Percentiles rank a stretch among this genome's conserved stretches.
Evolutionary conservation across 192 early-diverging fungal genomes (phyloP).

Genomic region (Umbelopsis ramanniana): DNA sequence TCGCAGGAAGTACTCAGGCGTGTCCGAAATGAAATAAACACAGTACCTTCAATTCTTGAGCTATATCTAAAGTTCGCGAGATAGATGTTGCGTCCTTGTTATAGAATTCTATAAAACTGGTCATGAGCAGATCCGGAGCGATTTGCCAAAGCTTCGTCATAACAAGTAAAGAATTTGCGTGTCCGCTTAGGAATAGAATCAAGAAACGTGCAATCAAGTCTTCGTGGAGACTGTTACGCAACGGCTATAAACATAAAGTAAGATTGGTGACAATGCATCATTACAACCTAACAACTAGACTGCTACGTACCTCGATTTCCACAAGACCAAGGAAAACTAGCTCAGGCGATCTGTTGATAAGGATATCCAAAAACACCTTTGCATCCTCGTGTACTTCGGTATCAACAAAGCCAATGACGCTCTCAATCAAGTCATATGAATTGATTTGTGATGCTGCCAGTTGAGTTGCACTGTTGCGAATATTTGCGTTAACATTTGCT

Average conservation of each 20-base stretch:
- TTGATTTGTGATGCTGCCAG: slow-evolving; percentile 65
- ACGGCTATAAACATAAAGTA: background rate
- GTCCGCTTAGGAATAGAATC: slow-evolving; percentile 65
- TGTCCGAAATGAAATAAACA: too few relatives aligned
- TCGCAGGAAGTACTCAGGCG: background rate
- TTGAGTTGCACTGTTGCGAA: slow-evolving; percentile 51
- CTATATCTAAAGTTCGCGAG: slow-evolving; percentile 73
- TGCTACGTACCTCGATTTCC: slow-evolving; percentile 57
- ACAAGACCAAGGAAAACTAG: slow-evolving; percentile 74
- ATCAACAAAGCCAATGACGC: slow-evolving; percentile 60
- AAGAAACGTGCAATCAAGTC: slow-evolving; percentile 67
- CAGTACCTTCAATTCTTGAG: slow-evolving; percentile 78
- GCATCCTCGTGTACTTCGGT: slow-evolving; percentile 62
- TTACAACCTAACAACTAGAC: background rate
- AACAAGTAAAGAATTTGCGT: slow-evolving; percentile 67
- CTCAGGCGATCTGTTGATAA: slow-evolving; percentile 68
- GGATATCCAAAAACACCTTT: slow-evolving; percentile 64
- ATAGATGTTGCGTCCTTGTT: slow-evolving; percentile 59
- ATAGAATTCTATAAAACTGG: slow-evolving; percentile 72
- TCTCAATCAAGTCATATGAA: slow-evolving; percentile 73
- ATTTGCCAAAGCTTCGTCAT: slow-evolving; percentile 75
- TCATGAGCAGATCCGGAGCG: slow-evolving; percentile 56
- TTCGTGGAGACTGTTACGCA: slow-evolving; percentile 50
- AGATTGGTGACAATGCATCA: background rate
- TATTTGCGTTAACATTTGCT: slow-evolving; percentile 44